These are phyloP conservation scores for Rhodotorula sp. DNA, from an alignment of 1,284 basidiomycete species.

Conservation along the genomic window DNA sequence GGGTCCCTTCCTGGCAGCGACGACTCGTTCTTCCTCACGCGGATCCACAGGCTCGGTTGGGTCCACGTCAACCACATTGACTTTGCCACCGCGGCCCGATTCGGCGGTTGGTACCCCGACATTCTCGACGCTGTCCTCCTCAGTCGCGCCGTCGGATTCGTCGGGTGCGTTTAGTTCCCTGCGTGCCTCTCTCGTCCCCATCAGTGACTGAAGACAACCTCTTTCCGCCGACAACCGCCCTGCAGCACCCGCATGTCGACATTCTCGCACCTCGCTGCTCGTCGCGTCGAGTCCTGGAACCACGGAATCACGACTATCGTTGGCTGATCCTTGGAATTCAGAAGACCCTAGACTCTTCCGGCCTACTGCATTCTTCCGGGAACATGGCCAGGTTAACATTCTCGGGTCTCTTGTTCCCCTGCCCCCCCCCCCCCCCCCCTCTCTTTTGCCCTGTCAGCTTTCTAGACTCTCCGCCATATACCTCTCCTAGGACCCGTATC, in stretches of 20 bases:
- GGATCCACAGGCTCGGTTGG: slow-evolving; percentile 31
- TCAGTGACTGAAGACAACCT: too few relatives aligned
- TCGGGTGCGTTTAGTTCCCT: slow-evolving; percentile 26
- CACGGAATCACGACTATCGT: slow-evolving; percentile 25
- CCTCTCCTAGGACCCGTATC: too few relatives aligned
- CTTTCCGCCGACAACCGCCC: too few relatives aligned
- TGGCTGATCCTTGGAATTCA: slow-evolving; percentile 6
- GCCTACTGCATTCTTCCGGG: too few relatives aligned
- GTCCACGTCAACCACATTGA: slow-evolving; percentile 19
- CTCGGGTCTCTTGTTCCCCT: too few relatives aligned
- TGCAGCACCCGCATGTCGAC: slow-evolving; percentile 16
- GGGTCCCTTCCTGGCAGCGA: slow-evolving; percentile 2
- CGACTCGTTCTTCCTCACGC: slow-evolving; percentile 31
- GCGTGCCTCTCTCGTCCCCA: neutral
- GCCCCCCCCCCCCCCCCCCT: too few relatives aligned
- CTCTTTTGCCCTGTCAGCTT: too few relatives aligned
- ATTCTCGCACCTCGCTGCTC: slow-evolving; percentile 24
- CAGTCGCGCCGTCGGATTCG: slow-evolving; percentile 28
- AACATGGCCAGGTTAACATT: too few relatives aligned
- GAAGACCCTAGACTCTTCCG: too few relatives aligned
- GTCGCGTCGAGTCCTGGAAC: slow-evolving; percentile 36
- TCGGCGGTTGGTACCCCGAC: slow-evolving; percentile 33
- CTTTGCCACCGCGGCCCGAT: slow-evolving; percentile 23
- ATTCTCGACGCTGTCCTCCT: slow-evolving; percentile 28
- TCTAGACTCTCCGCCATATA: too few relatives aligned